A percentile compares a stretch with the other conserved stretches of the same genome.
Conservation (phyloP, 306 rosid genomes). For the Sesbania bispinosa region DNA sequence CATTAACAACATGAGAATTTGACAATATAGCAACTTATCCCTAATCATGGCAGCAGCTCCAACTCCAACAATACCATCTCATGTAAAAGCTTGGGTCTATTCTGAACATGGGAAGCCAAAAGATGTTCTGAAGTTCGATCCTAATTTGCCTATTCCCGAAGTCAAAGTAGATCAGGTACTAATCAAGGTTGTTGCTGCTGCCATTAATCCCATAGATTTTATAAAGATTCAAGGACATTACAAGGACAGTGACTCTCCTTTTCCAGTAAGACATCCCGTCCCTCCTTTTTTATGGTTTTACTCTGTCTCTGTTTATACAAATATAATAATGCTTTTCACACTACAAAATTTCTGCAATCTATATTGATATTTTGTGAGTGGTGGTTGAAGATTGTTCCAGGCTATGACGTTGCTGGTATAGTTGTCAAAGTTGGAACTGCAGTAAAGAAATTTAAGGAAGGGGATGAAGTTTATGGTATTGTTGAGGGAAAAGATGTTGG, state of each 20-base stretch:
- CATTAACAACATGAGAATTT: too few species aligned
- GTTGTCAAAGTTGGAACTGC: constrained; percentile 60
- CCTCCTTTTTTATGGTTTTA: too few species aligned
- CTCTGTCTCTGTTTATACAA: too few species aligned
- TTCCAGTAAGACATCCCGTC: constrained; percentile 48
- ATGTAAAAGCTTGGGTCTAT: constrained; percentile 53
- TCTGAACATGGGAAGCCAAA: constrained; percentile 37
- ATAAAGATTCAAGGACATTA: constrained; percentile 38
- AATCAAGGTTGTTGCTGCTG: constrained; percentile 53
- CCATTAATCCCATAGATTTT: constrained; percentile 55
- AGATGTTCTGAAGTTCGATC: constrained; percentile 44
- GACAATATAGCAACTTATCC: too few species aligned
- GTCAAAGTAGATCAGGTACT: constrained; percentile 45
- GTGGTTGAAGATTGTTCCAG: constrained; percentile 44
- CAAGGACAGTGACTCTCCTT: constrained; percentile 13
- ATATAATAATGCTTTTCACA: too few species aligned
- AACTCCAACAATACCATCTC: constrained; percentile 3
- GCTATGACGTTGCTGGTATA: constrained; percentile 70
- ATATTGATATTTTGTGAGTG: neutral
- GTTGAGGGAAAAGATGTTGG: constrained; percentile 46
- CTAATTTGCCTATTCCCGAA: constrained; percentile 37
- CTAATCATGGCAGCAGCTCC: neutral
- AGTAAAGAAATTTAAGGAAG: constrained; percentile 61
- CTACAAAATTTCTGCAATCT: too few species aligned
- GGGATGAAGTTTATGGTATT: constrained; percentile 73